These are phyloP conservation scores for Crotalaria pallida DNA, from an alignment of 306 rosid genomes.

Conservation along the genomic window DNA sequence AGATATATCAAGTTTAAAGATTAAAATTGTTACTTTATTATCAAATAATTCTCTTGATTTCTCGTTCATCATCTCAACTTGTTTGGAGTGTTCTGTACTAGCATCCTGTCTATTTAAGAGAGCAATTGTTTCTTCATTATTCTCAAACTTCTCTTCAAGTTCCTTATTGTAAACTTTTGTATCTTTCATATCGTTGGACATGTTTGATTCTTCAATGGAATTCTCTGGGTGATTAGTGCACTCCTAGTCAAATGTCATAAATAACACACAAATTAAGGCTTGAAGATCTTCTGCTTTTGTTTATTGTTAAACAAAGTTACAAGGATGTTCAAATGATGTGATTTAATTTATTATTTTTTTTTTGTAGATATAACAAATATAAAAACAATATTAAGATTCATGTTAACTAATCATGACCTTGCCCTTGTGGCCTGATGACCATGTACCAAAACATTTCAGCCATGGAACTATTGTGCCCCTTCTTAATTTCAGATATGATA, in stretches of 20 bases:
- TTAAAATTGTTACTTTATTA: neutral
- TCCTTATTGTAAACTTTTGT: conserved; percentile 4
- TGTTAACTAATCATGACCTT: neutral
- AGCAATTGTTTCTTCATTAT: neutral
- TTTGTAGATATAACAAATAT: neutral
- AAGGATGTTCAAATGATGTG: neutral
- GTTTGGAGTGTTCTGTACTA: neutral
- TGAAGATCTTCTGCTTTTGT: neutral
- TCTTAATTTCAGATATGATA: neutral
- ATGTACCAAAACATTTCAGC: neutral
- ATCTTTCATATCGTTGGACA: neutral
- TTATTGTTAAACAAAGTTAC: neutral
- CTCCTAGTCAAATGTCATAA: conserved; percentile 32
- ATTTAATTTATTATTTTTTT: neutral
- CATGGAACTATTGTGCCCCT: neutral
- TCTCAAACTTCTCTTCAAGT: neutral
- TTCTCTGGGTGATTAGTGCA: neutral
- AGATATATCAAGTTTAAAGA: neutral
- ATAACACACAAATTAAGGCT: neutral
- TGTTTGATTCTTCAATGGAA: conserved; percentile 18
- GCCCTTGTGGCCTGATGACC: neutral
- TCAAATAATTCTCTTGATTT: neutral
- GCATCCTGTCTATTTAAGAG: neutral
- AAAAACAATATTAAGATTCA: neutral
- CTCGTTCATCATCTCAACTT: neutral